Conservation (phyloP, 1,284 basidiomycete genomes). For the Cryptococcus sp. region DNA sequence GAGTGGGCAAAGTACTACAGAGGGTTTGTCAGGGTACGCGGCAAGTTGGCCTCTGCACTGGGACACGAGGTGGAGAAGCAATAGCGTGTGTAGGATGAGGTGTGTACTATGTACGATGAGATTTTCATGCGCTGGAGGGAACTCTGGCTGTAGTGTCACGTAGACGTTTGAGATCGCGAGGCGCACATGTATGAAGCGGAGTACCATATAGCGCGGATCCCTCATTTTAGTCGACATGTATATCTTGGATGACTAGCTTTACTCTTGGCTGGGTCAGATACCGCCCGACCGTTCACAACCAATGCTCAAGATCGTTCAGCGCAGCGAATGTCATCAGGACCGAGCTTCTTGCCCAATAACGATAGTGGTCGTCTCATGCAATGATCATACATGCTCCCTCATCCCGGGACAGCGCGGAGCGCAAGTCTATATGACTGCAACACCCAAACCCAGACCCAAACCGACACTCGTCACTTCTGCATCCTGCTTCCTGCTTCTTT, state of each 20-base stretch:
- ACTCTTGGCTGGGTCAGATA: no score
- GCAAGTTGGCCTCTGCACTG: slow-evolving; percentile 25
- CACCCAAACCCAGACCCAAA: background rate
- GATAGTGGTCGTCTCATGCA: background rate
- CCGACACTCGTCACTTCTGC: slow-evolving; percentile 6
- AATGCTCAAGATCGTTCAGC: no score
- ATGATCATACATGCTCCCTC: slow-evolving; percentile 3
- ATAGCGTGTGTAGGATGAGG: background rate
- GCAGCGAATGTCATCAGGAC: no score
- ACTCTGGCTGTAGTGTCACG: no score
- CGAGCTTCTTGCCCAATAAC: no score
- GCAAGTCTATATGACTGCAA: background rate
- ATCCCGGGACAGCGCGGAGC: background rate
- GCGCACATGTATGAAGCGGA: no score
- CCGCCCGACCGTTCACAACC: no score
- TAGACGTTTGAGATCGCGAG: no score
- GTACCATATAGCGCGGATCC: no score
- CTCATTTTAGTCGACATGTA: no score
- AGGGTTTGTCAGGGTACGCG: slow-evolving; percentile 42
- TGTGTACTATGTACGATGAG: background rate
- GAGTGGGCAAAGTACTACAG: slow-evolving; percentile 49
- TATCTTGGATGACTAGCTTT: no score
- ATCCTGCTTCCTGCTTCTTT: slow-evolving; percentile 10
- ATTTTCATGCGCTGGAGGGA: background rate
- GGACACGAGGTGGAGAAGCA: slow-evolving; percentile 11